Percentiles rank a stretch among this genome's conserved stretches.
Conservation (phyloP, 73 alveolate species). For the Paramecium primaurelia region DNA sequence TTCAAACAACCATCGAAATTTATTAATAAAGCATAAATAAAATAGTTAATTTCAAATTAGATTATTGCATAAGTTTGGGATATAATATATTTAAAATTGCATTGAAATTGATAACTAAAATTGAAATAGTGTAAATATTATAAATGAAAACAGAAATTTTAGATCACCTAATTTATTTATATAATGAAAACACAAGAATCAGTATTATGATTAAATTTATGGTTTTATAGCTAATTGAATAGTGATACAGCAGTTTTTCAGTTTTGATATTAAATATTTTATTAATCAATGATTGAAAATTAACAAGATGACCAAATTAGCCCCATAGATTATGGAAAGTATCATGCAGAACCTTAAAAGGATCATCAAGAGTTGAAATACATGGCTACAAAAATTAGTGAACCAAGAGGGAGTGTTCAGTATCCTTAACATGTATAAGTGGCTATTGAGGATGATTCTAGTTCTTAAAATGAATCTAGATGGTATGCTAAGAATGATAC, state of each 20-base stretch:
- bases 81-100: neutral
- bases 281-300: neutral
- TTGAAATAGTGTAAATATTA: neutral
- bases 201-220: neutral
- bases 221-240: neutral
- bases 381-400: neutral
- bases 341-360: neutral
- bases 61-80: neutral
- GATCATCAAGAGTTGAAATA: neutral
- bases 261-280: neutral
- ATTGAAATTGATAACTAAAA: neutral
- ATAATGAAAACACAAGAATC: neutral
- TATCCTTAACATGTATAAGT: neutral
- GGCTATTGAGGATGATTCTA: constrained; percentile 12
- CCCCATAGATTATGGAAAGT: neutral
- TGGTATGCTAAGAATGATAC: constrained; percentile 38
- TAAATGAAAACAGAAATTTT: neutral
- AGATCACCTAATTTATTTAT: neutral
- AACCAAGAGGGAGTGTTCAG: constrained; percentile 43
- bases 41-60: too few relatives aligned
- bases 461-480: constrained; percentile 3
- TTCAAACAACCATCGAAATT: neutral
- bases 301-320: neutral
- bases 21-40: too few relatives aligned
- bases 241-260: neutral